These are phyloP conservation scores for Trifolium fragiferum DNA, from an alignment of 306 rosid genomes.

Conservation along the genomic window DNA sequence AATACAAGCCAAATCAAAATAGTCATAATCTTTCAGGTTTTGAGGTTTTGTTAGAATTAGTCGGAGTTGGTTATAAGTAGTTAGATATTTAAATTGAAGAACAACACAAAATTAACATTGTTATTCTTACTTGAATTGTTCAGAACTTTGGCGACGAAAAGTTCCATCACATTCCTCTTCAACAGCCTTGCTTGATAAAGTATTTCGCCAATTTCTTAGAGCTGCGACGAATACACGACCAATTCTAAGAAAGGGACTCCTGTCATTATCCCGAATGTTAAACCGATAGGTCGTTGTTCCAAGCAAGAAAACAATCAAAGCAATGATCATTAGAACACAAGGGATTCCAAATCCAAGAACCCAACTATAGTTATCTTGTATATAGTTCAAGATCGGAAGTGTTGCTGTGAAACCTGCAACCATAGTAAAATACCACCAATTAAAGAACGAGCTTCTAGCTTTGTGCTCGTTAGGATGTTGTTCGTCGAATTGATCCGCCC, in stretches of 20 bases:
- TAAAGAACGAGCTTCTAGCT: slow-evolving; percentile 79
- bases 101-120: not conserved
- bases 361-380: not conserved
- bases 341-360: slow-evolving; percentile 5
- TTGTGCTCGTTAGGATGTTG: slow-evolving; percentile 60
- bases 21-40: too few species aligned
- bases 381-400: slow-evolving; percentile 16
- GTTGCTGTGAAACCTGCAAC: slow-evolving; percentile 47
- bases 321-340: slow-evolving; percentile 28
- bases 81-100: too few species aligned
- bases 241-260: slow-evolving; percentile 46
- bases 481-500: slow-evolving; percentile 57
- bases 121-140: slow-evolving; percentile 45
- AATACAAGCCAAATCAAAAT: not conserved
- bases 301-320: slow-evolving; percentile 50
- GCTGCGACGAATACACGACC: not conserved
- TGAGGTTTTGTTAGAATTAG: too few species aligned
- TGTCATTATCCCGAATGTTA: slow-evolving; percentile 27
- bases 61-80: too few species aligned
- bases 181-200: not conserved
- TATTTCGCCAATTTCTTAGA: not conserved
- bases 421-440: slow-evolving; percentile 75
- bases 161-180: slow-evolving; percentile 38
- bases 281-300: slow-evolving; percentile 59
- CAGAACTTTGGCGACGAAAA: slow-evolving; percentile 6